A percentile compares a stretch with the other conserved stretches of the same genome.
Conservation (phyloP, 257 asterid genomes). For the Solanum tarapatanum region DNA sequence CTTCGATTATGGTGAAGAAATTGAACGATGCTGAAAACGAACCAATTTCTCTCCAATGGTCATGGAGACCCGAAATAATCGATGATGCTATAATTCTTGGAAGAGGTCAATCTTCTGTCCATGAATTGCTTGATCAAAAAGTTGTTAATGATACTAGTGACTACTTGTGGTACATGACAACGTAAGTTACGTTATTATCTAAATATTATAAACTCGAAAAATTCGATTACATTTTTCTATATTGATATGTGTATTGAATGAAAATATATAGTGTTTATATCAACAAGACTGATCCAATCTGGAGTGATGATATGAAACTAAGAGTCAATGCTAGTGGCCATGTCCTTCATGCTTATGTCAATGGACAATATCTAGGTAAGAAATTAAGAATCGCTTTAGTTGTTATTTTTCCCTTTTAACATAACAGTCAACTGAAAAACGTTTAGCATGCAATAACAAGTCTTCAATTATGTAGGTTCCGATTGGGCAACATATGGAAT, state of each 20-base stretch:
- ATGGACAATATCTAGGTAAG: slow-evolving; percentile 51
- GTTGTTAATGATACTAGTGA: slow-evolving; percentile 36
- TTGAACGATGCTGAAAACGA: slow-evolving; percentile 21
- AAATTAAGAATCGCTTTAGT: neutral
- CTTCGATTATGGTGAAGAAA: slow-evolving; percentile 31
- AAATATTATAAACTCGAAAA: neutral
- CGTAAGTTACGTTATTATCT: slow-evolving; percentile 12
- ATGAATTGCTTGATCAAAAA: slow-evolving; percentile 38
- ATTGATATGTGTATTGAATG: neutral
- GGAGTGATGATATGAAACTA: slow-evolving; percentile 35
- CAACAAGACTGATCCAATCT: slow-evolving; percentile 26
- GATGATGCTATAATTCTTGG: slow-evolving; percentile 19
- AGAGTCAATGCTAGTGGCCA: slow-evolving; percentile 45
- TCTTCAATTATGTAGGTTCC: slow-evolving; percentile 23
- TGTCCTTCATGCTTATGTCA: slow-evolving; percentile 44
- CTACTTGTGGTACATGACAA: slow-evolving; percentile 86
- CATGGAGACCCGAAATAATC: slow-evolving; percentile 36
- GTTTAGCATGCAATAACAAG: too few species aligned
- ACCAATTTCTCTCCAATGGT: slow-evolving; percentile 35
- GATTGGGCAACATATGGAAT: slow-evolving; percentile 34
- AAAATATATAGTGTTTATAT: slow-evolving; percentile 24
- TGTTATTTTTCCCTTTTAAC: neutral
- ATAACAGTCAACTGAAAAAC: neutral
- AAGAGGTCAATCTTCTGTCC: slow-evolving; percentile 19
- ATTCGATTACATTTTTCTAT: neutral